Conservation (phyloP, 2,329 filamentous ascomycete genomes). For the Neofusicoccum ribis region DNA sequence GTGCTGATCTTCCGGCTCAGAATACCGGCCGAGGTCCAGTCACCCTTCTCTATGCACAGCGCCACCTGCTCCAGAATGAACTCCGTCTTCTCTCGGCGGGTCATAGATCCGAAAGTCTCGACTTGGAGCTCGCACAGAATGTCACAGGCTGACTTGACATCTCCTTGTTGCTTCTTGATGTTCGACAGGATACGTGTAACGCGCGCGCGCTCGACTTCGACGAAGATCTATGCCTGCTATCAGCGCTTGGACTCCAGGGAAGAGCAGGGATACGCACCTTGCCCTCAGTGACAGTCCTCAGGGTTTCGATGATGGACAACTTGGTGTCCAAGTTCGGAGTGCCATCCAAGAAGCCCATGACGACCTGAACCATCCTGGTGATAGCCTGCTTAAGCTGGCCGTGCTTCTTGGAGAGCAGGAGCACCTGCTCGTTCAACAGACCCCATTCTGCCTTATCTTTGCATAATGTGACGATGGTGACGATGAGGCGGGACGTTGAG, state of each 20-base stretch:
- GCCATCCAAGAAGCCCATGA: constrained; percentile 87
- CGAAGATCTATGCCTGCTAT: constrained; percentile 72
- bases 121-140: constrained; percentile 97
- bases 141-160: constrained; percentile 85
- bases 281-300: constrained; percentile 95
- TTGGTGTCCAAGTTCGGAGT: constrained; percentile 85
- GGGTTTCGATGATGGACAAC: constrained; percentile 87
- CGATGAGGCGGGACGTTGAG: constrained; percentile 85
- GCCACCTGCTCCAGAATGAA: constrained; percentile 95
- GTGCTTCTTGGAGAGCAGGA: constrained; percentile 98
- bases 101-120: constrained; percentile 98
- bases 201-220: constrained; percentile 95
- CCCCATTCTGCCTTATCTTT: constrained; percentile 92
- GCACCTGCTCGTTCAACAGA: constrained; percentile 92
- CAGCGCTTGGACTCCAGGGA: constrained; percentile 21
- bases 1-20: constrained; percentile 97
- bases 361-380: constrained; percentile 97
- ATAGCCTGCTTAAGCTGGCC: constrained; percentile 98
- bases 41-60: constrained; percentile 90
- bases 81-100: constrained; percentile 94
- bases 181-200: constrained; percentile 93
- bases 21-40: constrained; percentile 95
- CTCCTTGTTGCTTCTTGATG: constrained; percentile 95
- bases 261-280: constrained; percentile 57
- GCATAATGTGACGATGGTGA: constrained; percentile 89